Conservation (phyloP, 208 protist genomes). For the Crithidia thermophila region DNA sequence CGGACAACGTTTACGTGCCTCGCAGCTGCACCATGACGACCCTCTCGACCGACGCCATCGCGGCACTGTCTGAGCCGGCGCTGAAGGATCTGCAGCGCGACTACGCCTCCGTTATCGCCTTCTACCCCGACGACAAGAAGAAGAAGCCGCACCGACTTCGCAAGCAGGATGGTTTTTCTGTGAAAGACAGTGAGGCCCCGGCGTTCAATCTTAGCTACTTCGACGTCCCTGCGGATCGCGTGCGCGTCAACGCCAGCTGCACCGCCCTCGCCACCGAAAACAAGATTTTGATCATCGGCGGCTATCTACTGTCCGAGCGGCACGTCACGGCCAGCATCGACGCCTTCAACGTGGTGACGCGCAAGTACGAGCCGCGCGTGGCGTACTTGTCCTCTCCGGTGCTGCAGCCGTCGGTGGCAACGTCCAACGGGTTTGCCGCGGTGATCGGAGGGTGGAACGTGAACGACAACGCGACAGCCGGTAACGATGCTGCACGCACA, state of each 20-base stretch:
- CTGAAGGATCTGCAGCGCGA: conserved; percentile 3
- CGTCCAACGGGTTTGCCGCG: conserved; percentile 35
- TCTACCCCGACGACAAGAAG: conserved; percentile 26
- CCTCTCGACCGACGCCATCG: conserved; percentile 12
- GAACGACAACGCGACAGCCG: not conserved
- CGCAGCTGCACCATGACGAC: conserved; percentile 38
- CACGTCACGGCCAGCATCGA: conserved; percentile 37
- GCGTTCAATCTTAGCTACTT: conserved; percentile 28
- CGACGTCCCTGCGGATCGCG: conserved; percentile 20
- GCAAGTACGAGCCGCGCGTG: conserved; percentile 31
- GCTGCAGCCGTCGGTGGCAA: conserved; percentile 32
- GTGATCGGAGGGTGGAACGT: conserved; percentile 33
- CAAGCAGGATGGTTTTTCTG: not conserved
- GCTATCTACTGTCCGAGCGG: conserved; percentile 25
- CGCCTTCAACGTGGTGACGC: conserved; percentile 39
- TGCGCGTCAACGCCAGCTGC: conserved; percentile 40
- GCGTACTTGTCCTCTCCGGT: conserved; percentile 22
- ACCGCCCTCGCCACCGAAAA: conserved; percentile 26
- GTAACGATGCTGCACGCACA: not conserved
- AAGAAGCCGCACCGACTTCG: not conserved
- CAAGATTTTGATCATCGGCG: conserved; percentile 33
- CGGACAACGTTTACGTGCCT: conserved; percentile 34
- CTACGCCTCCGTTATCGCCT: conserved; percentile 25
- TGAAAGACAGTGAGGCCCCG: not conserved
- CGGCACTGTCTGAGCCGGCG: not conserved